phyloP scores from a whole-genome alignment of 2,329 filamentous ascomycete genomes.

The Trichoderma citrinoviride region DNA sequence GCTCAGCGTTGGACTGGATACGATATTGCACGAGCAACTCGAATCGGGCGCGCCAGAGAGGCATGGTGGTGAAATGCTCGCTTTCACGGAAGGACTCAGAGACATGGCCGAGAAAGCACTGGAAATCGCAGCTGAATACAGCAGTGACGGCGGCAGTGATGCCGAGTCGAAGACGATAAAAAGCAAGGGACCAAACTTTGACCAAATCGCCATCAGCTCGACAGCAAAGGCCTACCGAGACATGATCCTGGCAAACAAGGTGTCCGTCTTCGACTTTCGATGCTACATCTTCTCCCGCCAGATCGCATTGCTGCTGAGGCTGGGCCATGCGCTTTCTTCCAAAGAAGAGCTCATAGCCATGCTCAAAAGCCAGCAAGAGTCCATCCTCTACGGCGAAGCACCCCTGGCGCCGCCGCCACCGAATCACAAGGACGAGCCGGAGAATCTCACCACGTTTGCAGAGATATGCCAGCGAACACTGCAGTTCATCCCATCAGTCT shows the following conservation, averaged over 20 bases:
- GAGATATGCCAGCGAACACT: constrained; percentile 81
- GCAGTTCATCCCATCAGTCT: constrained; percentile 78
- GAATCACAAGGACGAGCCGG: constrained; percentile 57
- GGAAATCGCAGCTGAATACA: constrained; percentile 34
- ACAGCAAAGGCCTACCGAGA: constrained; percentile 82
- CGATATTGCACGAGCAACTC: constrained; percentile 72
- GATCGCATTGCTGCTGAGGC: constrained; percentile 73
- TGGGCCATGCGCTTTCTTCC: constrained; percentile 71
- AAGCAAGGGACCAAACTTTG: constrained; percentile 33
- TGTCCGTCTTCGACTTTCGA: constrained; percentile 93
- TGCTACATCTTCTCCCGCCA: constrained; percentile 93
- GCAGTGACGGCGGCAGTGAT: constrained; percentile 46
- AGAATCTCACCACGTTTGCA: constrained; percentile 76
- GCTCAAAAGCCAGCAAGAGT: constrained; percentile 60
- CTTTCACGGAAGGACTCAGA: constrained; percentile 71
- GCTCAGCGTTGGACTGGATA: constrained; percentile 81
- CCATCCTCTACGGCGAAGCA: constrained; percentile 56
- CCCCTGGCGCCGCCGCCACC: constrained; percentile 46
- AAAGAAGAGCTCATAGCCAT: constrained; percentile 61
- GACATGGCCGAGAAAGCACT: constrained; percentile 54
- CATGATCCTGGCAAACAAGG: constrained; percentile 88
- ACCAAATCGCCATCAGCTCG: constrained; percentile 60
- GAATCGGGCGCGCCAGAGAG: constrained; percentile 57
- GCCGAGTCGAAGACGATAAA: constrained; percentile 45
- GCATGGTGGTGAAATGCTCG: constrained; percentile 69